Evolutionary conservation across 2,329 filamentous ascomycete genomes (phyloP).

Genomic region (Fusarium sp.): DNA sequence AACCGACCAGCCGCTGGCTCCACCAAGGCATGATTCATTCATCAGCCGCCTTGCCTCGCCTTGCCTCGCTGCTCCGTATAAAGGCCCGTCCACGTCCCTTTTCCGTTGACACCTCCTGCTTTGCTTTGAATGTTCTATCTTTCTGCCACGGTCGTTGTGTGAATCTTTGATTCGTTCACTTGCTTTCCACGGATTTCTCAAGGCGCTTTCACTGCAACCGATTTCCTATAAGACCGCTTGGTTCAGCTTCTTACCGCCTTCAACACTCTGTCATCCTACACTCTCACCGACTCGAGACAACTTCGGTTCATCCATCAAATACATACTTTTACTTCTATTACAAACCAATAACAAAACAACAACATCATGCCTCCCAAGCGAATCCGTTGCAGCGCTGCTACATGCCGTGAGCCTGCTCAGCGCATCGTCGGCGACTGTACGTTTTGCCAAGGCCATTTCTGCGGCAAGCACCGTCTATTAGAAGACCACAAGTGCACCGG

Average conservation of each 20-base stretch:
- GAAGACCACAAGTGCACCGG: constrained; percentile 95
- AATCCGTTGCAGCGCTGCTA: constrained; percentile 87
- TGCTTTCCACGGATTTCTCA: constrained; percentile 23
- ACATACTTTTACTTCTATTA: not conserved
- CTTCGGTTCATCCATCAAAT: constrained; percentile 1
- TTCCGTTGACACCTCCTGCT: not conserved
- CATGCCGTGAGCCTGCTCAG: constrained; percentile 88
- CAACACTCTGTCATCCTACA: constrained; percentile 4
- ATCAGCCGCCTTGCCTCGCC: constrained; percentile 42
- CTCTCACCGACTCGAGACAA: constrained; percentile 30
- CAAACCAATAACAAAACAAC: constrained; percentile 7
- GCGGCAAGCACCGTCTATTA: constrained; percentile 91
- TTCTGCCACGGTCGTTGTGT: constrained; percentile 32
- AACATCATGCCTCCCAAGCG: constrained; percentile 75
- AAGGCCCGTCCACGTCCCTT: constrained; percentile 32
- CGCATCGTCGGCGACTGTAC: constrained; percentile 96
- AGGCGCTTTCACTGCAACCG: constrained; percentile 27
- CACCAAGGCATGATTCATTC: constrained; percentile 47
- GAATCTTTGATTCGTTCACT: constrained; percentile 24
- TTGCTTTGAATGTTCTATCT: constrained; percentile 20
- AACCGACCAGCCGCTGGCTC: constrained; percentile 41
- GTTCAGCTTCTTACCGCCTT: constrained; percentile 22
- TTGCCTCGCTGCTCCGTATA: constrained; percentile 39
- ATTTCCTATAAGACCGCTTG: not conserved
- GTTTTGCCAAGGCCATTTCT: constrained; percentile 95